Conservation (phyloP, 768 basidiomycete species). For the Leccinum obscurum region DNA sequence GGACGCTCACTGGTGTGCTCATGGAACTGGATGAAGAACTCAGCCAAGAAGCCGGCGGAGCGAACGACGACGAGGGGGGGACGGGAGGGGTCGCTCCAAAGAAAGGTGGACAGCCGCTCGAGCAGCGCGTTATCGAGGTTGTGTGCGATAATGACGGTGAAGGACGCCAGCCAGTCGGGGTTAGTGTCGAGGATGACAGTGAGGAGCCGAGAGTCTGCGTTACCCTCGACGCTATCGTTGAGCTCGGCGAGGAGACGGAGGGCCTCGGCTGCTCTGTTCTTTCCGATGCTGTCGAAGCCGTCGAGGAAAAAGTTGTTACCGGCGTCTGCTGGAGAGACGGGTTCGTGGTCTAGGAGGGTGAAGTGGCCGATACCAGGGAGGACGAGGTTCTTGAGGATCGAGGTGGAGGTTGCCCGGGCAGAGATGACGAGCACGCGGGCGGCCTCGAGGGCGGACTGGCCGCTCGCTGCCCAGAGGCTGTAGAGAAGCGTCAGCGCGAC, state of each 20-base stretch:
- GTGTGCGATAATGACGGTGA: conserved; percentile 82
- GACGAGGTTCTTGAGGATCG: conserved; percentile 90
- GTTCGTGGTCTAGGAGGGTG: conserved; percentile 75
- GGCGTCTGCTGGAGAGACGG: conserved; percentile 71
- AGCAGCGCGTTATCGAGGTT: conserved; percentile 65
- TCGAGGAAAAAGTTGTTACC: conserved; percentile 95
- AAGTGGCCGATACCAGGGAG: conserved; percentile 96
- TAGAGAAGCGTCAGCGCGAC: background rate
- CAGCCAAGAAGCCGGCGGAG: conserved; percentile 87
- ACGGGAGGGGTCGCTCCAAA: conserved; percentile 63
- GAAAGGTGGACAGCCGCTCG: conserved; percentile 56
- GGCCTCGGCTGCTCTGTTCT: conserved; percentile 75
- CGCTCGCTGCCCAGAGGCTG: conserved; percentile 92
- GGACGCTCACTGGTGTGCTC: conserved; percentile 74
- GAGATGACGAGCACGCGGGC: conserved; percentile 81
- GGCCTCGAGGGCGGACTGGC: conserved; percentile 86
- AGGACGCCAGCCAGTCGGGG: conserved; percentile 56
- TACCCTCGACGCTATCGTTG: conserved; percentile 82
- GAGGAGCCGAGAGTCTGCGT: conserved; percentile 56
- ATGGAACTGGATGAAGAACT: conserved; percentile 85
- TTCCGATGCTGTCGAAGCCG: conserved; percentile 63
- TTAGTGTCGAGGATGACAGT: conserved; percentile 56
- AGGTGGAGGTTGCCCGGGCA: conserved; percentile 80
- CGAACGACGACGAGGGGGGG: conserved; percentile 77
- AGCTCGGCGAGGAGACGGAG: conserved; percentile 78